Evolutionary conservation across 2,329 filamentous ascomycete species (phyloP).

Genomic region (Arthroderma sp.): DNA sequence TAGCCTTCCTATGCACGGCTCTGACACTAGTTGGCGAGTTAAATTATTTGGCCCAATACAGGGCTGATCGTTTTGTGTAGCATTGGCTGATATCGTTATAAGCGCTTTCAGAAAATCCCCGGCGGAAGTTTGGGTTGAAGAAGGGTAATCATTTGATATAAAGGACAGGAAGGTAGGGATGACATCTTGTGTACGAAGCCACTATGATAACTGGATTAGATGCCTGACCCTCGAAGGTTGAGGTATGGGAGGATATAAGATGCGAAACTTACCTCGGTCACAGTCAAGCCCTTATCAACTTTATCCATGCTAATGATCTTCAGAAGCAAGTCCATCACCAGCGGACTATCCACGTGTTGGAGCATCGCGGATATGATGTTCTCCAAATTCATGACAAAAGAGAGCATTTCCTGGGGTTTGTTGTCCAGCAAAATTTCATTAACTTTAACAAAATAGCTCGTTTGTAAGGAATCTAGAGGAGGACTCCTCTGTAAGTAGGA

Average conservation of each 20-base stretch:
- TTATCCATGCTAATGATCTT: conserved; percentile 97
- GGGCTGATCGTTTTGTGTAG: conserved; percentile 95
- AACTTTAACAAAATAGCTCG: conserved; percentile 96
- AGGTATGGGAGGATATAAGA: neutral
- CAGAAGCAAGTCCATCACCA: conserved; percentile 93
- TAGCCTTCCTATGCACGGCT: conserved; percentile 68
- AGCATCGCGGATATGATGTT: conserved; percentile 73
- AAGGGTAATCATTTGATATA: conserved; percentile 69
- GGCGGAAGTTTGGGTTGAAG: conserved; percentile 87
- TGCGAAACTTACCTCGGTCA: conserved; percentile 61
- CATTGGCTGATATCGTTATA: conserved; percentile 96
- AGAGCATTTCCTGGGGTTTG: conserved; percentile 95
- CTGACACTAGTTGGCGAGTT: conserved; percentile 85
- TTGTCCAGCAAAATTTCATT: conserved; percentile 96
- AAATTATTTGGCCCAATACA: conserved; percentile 97
- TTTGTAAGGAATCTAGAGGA: conserved; percentile 81
- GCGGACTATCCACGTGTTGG: conserved; percentile 88
- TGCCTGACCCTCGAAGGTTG: conserved; percentile 3
- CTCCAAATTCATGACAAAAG: conserved; percentile 71
- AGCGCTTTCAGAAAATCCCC: conserved; percentile 98
- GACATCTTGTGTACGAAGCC: conserved; percentile 79
- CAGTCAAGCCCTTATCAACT: conserved; percentile 76
- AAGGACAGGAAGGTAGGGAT: conserved; percentile 79
- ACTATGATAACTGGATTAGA: conserved; percentile 38
- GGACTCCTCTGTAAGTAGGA: conserved; percentile 70